phyloP scores from a whole-genome alignment of 2,329 filamentous ascomycete genomes.

The Verticillium isaacii region DNA sequence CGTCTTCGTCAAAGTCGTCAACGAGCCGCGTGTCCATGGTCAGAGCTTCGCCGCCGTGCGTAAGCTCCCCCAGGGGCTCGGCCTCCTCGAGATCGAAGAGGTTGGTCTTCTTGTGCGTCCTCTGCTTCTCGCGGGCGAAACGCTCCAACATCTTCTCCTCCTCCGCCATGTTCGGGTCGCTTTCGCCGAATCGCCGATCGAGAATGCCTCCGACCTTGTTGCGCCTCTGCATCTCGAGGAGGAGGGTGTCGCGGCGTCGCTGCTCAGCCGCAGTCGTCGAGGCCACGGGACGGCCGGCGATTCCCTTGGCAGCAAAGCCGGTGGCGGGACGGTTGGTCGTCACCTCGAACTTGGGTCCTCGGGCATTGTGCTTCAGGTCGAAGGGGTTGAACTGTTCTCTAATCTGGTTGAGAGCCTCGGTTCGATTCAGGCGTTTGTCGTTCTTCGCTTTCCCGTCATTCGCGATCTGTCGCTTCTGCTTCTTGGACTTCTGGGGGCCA shows the following conservation, averaged over 20 bases:
- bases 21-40: constrained; percentile 53
- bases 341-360: constrained; percentile 80
- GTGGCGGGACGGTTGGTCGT: constrained; percentile 59
- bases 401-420: constrained; percentile 76
- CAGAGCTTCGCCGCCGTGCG: constrained; percentile 76
- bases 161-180: constrained; percentile 87
- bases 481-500: constrained; percentile 90
- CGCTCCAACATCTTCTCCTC: constrained; percentile 90
- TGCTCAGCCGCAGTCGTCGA: constrained; percentile 78
- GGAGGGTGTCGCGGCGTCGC: constrained; percentile 72
- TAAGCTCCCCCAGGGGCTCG: constrained; percentile 63
- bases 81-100: constrained; percentile 89
- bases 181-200: constrained; percentile 92
- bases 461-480: constrained; percentile 72
- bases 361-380: constrained; percentile 77
- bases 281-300: constrained; percentile 73
- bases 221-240: constrained; percentile 84
- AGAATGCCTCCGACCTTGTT: constrained; percentile 91
- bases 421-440: constrained; percentile 66
- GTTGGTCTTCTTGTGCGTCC: constrained; percentile 68
- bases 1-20: constrained; percentile 72
- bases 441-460: constrained; percentile 47
- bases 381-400: constrained; percentile 98
- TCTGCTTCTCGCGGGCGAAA: constrained; percentile 84
- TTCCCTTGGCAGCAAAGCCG: constrained; percentile 49